Base-by-base conservation (phyloP, 148 eudicot species). In the Dysphania ambrosioides region DNA sequence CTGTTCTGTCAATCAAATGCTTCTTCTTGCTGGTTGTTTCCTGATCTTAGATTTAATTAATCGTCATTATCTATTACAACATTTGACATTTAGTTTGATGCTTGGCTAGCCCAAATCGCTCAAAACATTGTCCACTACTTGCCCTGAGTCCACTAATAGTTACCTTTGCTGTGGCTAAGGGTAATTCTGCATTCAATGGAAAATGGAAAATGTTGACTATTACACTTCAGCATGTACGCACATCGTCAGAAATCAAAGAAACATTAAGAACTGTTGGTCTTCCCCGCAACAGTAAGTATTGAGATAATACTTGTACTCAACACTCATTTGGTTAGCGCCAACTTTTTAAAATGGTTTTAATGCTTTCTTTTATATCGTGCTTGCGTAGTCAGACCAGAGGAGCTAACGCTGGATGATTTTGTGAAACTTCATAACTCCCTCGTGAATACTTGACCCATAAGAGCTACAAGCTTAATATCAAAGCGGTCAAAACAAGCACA, bases 121-220 rank as follows among this genome's bases (percentile, higher is more conserved):
- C n/a, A n/a, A n/a, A n/a, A n/a, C n/a, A n/a, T n/a, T n/a, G n/a
- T n/a, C n/a, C n/a, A n/a, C n/a, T n/a, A n/a, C n/a, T 42, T 34
- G 1, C 31, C n/a, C n/a, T 61, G 41, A 35, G 30, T 68, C 49
- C 27, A 49, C n/a, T 51, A 44, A 60, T 55, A 29, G 53, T 41
- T 51, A 18, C 7, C 1, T 4, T 9, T 68, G 21, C 34, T 59
- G 69, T 47, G 18, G 3, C 69, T 77, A 71, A 94, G 98, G 93
- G 90, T 21, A 90, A 94, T 68, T 88, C 90, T 63, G 98, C 98
- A 72, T 93, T 93, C 81, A 93, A 87, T 32, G 90, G 92, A 32
- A 95, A 92, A 78, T 87, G 98, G 55, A 95, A 95, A 78, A 95
- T 88, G 97, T 61, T 95, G 85, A 84, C 96, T 70, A 95, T 84